Percentiles rank a stretch among this genome's conserved stretches.
Conservation (phyloP, 192 early-diverging fungal species). For the Dissophora ornata region DNA sequence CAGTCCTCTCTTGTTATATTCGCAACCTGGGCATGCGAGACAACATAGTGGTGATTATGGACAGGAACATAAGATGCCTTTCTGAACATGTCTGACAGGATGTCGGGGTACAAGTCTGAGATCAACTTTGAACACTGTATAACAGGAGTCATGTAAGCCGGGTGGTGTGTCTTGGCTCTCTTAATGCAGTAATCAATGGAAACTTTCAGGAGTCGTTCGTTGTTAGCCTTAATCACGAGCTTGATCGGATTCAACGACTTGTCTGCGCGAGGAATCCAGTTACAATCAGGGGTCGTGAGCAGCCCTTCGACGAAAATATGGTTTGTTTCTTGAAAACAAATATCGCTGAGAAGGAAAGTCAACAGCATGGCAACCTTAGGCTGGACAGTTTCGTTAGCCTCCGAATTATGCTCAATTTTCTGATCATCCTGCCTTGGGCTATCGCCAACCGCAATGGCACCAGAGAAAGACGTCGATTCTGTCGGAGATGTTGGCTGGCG, state of each 20-base stretch:
- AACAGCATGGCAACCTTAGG: constrained; percentile 13
- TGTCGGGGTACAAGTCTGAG: constrained; percentile 18
- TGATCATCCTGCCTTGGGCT: no score
- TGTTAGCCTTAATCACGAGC: constrained; percentile 27
- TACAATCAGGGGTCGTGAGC: constrained; percentile 12
- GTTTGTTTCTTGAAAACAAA: constrained; percentile 3
- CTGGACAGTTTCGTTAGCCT: no score
- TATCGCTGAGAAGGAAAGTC: constrained; percentile 21
- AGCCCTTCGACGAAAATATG: constrained; percentile 40
- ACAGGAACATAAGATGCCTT: constrained; percentile 36
- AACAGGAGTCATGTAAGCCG: constrained; percentile 37
- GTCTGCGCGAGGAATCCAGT: constrained; percentile 40
- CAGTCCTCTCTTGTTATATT: constrained; percentile 4
- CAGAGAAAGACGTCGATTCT: no score
- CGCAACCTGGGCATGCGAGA: constrained; percentile 27
- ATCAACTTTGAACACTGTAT: constrained; percentile 38
- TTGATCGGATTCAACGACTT: constrained; percentile 26
- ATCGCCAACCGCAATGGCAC: no score
- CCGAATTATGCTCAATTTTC: no score
- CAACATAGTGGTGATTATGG: constrained; percentile 36
- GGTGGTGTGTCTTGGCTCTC: constrained; percentile 37
- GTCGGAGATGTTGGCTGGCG: no score
- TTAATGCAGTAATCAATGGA: constrained; percentile 42
- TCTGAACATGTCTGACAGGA: constrained; percentile 33
- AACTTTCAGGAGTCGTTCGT: constrained; percentile 16